Conservation (phyloP, 352 stramenopile species). For the Phytophthora fragariaefolia region DNA sequence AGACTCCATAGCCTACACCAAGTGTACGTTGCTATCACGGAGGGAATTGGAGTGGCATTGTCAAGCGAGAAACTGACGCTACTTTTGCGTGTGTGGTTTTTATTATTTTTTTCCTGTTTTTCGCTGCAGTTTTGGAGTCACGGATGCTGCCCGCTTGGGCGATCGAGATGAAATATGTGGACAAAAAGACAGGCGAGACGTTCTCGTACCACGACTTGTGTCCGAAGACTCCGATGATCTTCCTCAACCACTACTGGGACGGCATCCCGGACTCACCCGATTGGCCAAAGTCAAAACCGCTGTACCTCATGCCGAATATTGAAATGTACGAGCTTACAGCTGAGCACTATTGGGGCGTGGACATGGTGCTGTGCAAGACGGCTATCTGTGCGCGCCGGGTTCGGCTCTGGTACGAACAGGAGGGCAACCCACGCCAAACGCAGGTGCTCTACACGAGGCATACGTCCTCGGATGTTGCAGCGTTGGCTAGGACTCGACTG, state of each 20-base stretch:
- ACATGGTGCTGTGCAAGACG: slow-evolving; percentile 69
- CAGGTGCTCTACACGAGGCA: slow-evolving; percentile 63
- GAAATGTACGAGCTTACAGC: slow-evolving; percentile 70
- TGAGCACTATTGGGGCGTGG: slow-evolving; percentile 54
- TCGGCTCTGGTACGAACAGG: slow-evolving; percentile 56
- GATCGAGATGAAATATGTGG: slow-evolving; percentile 49
- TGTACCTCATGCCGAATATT: slow-evolving; percentile 53
- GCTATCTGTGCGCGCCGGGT: slow-evolving; percentile 54
- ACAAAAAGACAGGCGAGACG: slow-evolving; percentile 44
- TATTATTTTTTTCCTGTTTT: no score
- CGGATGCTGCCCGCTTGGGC: slow-evolving; percentile 53
- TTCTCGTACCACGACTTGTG: slow-evolving; percentile 63
- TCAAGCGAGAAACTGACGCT: neutral
- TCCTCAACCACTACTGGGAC: slow-evolving; percentile 62
- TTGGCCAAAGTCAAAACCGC: slow-evolving; percentile 40
- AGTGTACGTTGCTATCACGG: slow-evolving; percentile 47
- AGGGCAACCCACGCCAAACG: slow-evolving; percentile 58
- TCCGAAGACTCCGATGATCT: slow-evolving; percentile 49
- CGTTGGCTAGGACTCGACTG: slow-evolving; percentile 40
- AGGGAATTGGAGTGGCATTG: neutral
- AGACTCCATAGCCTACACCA: slow-evolving; percentile 70
- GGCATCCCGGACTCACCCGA: slow-evolving; percentile 36
- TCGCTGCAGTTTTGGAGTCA: slow-evolving; percentile 42
- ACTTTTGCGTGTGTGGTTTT: neutral
- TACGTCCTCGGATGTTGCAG: slow-evolving; percentile 60